A percentile compares a stretch with the other conserved stretches of the same genome.
These are phyloP conservation scores for Lycium barbarum DNA, from an alignment of 257 asterid genomes.

Conservation along the genomic window DNA sequence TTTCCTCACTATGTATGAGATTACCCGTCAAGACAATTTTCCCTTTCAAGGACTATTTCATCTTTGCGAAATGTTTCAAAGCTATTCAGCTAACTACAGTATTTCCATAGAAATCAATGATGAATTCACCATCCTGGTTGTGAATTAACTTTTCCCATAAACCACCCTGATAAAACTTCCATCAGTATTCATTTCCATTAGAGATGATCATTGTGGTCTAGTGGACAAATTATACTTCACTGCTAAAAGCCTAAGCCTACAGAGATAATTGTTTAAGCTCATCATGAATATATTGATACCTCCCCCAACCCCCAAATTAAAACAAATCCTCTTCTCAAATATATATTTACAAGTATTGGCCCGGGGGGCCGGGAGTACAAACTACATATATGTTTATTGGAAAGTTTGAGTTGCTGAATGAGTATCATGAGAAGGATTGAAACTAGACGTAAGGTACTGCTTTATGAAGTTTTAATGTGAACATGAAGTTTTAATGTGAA, in stretches of 20 bases:
- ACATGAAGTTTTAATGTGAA: not conserved
- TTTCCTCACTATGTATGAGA: not conserved
- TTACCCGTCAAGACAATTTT: not conserved
- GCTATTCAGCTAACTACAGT: not conserved
- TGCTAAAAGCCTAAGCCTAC: not conserved
- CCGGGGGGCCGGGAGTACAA: not conserved
- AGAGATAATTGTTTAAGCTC: not conserved
- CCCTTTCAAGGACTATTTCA: not conserved
- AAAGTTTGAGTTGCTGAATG: not conserved
- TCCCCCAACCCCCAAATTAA: too few species aligned
- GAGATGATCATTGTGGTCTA: not conserved
- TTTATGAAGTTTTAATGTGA: not conserved
- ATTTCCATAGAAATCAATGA: not conserved
- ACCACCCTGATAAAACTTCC: not conserved
- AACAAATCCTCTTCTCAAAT: not conserved
- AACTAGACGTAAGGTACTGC: not conserved
- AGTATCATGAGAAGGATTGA: slow-evolving; percentile 13
- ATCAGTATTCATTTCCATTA: not conserved
- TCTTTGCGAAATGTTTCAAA: not conserved
- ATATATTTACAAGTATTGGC: not conserved
- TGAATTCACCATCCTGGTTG: not conserved
- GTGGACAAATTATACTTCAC: not conserved
- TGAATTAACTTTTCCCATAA: not conserved
- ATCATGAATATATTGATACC: not conserved
- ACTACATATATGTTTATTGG: not conserved